Conservation (phyloP, 2,329 filamentous ascomycete genomes). For the Tolypocladium guangdongense region DNA sequence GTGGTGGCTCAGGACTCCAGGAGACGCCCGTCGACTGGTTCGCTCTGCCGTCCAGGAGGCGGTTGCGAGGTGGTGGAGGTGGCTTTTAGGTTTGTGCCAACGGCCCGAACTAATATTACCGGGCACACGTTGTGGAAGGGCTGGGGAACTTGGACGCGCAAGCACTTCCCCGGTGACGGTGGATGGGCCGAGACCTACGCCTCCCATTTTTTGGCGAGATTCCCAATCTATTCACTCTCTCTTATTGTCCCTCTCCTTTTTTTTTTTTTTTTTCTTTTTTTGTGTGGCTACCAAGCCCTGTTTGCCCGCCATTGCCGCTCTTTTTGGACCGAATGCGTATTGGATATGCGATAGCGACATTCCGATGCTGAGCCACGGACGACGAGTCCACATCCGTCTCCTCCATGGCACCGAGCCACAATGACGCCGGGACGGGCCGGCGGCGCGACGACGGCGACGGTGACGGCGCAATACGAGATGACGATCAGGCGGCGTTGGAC, state of each 20-base stretch:
- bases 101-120: too few relatives aligned
- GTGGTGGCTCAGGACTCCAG: not conserved
- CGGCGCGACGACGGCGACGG: constrained; percentile 4
- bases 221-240: too few relatives aligned
- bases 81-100: not conserved
- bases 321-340: not conserved
- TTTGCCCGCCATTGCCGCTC: not conserved
- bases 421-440: constrained; percentile 7
- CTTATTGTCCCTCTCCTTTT: not conserved
- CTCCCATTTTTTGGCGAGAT: not conserved
- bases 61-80: not conserved
- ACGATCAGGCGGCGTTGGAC: not conserved
- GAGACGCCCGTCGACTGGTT: not conserved
- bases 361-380: constrained; percentile 13
- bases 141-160: not conserved
- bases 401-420: constrained; percentile 17
- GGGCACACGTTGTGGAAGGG: too few relatives aligned
- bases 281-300: not conserved
- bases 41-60: not conserved
- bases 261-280: not conserved
- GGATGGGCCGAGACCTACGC: not conserved
- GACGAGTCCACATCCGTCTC: constrained; percentile 1
- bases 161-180: not conserved
- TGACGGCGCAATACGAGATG: not conserved
- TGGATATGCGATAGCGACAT: not conserved